phyloP scores from a whole-genome alignment of 2,329 filamentous ascomycete species.

The Aureobasidium sp. region DNA sequence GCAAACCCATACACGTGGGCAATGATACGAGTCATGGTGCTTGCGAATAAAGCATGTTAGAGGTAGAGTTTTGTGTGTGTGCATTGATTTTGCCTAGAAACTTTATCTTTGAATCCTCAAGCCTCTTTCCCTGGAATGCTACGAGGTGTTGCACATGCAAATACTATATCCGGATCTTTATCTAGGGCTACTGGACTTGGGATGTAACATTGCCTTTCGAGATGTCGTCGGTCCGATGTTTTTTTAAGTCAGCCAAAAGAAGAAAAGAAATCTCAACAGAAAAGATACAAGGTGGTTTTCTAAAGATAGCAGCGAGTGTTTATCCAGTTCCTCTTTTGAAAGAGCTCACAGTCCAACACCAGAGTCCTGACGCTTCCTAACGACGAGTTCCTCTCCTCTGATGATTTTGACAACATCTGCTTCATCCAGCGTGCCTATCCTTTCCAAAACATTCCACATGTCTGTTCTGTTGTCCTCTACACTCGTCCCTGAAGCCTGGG shows the following conservation, averaged over 20 bases:
- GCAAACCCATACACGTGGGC: not conserved
- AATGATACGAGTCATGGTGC: not conserved
- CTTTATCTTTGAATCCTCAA: not conserved
- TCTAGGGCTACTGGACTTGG: not conserved
- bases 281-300: not conserved
- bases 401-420: not conserved
- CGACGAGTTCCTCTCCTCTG: not conserved
- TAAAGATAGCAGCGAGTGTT: not conserved
- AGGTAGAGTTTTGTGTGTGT: not conserved
- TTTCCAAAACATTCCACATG: not conserved
- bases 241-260: not conserved
- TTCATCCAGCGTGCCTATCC: not conserved
- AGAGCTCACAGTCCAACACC: not conserved
- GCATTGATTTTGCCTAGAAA: not conserved
- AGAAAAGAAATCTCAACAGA: not conserved
- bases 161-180: not conserved
- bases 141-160: not conserved
- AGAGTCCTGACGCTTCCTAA: not conserved
- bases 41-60: not conserved
- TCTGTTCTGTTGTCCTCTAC: not conserved
- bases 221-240: not conserved
- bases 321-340: not conserved
- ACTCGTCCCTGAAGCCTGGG: not conserved
- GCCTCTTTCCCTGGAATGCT: not conserved
- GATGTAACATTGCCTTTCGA: not conserved